phyloP scores from a whole-genome alignment of 78 protist genomes.

The Dictyostelium purpureum region DNA sequence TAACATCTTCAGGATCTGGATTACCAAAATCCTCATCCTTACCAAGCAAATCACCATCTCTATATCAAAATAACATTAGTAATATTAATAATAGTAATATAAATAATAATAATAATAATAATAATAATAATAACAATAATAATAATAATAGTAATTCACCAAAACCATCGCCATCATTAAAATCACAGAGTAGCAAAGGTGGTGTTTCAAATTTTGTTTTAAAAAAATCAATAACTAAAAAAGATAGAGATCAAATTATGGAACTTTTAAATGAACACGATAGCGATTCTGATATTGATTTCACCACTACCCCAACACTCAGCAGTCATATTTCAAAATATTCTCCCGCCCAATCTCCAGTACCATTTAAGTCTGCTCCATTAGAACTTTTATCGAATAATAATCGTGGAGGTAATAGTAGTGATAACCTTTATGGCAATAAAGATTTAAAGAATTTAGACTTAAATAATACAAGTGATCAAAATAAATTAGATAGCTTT shows the following conservation, averaged over 20 bases:
- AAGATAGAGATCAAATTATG: constrained; percentile 35
- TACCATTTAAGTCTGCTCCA: background rate
- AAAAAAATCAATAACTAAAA: constrained; percentile 9
- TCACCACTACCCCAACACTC: constrained; percentile 7
- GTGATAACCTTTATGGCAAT: background rate
- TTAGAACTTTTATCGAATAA: background rate
- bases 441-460: background rate
- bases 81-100: background rate
- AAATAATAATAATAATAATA: background rate
- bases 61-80: background rate
- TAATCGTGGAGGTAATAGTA: background rate
- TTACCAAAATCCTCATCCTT: too few relatives aligned
- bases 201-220: background rate
- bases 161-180: background rate
- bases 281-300: constrained; percentile 22
- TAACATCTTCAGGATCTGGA: background rate
- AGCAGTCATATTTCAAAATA: background rate
- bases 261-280: constrained; percentile 46
- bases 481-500: background rate
- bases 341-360: background rate
- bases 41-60: background rate
- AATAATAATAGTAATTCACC: background rate
- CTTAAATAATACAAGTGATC: constrained; percentile 2
- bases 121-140: background rate
- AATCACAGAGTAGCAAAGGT: background rate